A percentile compares a stretch with the other conserved stretches of the same genome.
phyloP scores from a whole-genome alignment of 2,329 filamentous ascomycete genomes.

The Beauveria sp. region DNA sequence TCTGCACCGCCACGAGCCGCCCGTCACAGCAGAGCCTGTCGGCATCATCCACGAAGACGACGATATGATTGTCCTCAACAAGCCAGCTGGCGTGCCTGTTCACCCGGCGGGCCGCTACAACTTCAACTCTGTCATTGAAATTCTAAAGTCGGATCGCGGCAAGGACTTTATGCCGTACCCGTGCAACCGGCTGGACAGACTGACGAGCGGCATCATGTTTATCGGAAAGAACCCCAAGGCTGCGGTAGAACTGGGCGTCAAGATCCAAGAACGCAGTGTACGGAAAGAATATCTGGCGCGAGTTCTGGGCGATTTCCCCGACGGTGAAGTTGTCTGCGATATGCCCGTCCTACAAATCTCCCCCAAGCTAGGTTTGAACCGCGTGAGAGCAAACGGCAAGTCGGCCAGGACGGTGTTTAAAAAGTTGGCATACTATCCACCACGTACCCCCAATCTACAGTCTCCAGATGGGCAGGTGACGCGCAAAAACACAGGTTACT shows the following conservation, averaged over 20 bases:
- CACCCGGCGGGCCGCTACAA: slow-evolving; percentile 94
- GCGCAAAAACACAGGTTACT: slow-evolving; percentile 69
- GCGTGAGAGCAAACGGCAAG: slow-evolving; percentile 90
- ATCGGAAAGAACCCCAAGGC: slow-evolving; percentile 79
- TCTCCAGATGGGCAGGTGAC: slow-evolving; percentile 24
- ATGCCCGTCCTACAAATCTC: slow-evolving; percentile 91
- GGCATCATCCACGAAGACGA: slow-evolving; percentile 84
- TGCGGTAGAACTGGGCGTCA: slow-evolving; percentile 66
- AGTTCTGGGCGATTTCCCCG: slow-evolving; percentile 85
- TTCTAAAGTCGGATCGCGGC: slow-evolving; percentile 71
- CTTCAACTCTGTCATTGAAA: slow-evolving; percentile 90
- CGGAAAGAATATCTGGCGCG: slow-evolving; percentile 93
- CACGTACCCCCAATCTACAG: slow-evolving; percentile 22
- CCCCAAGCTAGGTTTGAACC: slow-evolving; percentile 87
- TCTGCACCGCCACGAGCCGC: slow-evolving; percentile 90
- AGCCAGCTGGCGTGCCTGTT: slow-evolving; percentile 89
- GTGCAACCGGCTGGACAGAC: slow-evolving; percentile 86
- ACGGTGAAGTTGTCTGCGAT: slow-evolving; percentile 84
- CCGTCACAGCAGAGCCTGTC: slow-evolving; percentile 74
- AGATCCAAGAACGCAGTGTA: slow-evolving; percentile 74
- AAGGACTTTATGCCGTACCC: slow-evolving; percentile 51
- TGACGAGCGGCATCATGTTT: slow-evolving; percentile 98
- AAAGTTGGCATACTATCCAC: slow-evolving; percentile 82
- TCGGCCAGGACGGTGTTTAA: slow-evolving; percentile 86
- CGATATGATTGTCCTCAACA: slow-evolving; percentile 92